A percentile compares a stretch with the other conserved stretches of the same genome.
Conservation (phyloP, 169 alveolate genomes). For the Plasmodium gallinaceum region DNA sequence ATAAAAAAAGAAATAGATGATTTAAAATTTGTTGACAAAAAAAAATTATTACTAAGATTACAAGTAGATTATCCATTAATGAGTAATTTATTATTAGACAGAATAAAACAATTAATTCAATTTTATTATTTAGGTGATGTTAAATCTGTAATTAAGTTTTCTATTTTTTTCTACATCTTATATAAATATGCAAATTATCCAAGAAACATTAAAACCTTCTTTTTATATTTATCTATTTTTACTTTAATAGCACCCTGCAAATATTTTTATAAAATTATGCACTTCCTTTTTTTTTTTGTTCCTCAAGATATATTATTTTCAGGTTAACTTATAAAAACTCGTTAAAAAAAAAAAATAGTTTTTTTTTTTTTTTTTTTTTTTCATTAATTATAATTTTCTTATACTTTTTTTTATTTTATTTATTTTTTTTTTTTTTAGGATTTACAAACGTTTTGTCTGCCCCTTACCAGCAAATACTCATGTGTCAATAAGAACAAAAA, state of each 20-base stretch:
- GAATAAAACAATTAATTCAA: constrained; percentile 37
- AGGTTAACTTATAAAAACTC: constrained; percentile 3
- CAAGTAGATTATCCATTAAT: constrained; percentile 66
- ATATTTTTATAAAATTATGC: constrained; percentile 33
- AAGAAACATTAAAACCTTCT: constrained; percentile 9
- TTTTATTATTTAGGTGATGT: constrained; percentile 66
- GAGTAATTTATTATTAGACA: constrained; percentile 22
- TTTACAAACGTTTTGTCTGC: constrained; percentile 70
- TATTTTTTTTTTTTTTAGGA: constrained; percentile 5
- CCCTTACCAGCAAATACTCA: constrained; percentile 61
- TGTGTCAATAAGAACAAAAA: constrained; percentile 24
- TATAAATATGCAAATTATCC: constrained; percentile 72
- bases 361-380: no score
- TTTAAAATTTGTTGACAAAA: constrained; percentile 10
- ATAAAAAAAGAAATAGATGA: constrained; percentile 55
- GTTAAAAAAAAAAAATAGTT: not conserved
- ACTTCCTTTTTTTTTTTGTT: constrained; percentile 54
- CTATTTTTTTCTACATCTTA: constrained; percentile 46
- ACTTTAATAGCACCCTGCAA: constrained; percentile 48
- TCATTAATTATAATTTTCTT: not conserved
- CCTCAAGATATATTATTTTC: constrained; percentile 39
- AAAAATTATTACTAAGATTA: constrained; percentile 47
- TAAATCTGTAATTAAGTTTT: constrained; percentile 45
- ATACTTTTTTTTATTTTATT: not conserved
- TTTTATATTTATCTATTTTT: constrained; percentile 38